These are phyloP conservation scores for Metschnikowia corniflorae DNA, from an alignment of 805 yeast species.

Conservation along the genomic window DNA sequence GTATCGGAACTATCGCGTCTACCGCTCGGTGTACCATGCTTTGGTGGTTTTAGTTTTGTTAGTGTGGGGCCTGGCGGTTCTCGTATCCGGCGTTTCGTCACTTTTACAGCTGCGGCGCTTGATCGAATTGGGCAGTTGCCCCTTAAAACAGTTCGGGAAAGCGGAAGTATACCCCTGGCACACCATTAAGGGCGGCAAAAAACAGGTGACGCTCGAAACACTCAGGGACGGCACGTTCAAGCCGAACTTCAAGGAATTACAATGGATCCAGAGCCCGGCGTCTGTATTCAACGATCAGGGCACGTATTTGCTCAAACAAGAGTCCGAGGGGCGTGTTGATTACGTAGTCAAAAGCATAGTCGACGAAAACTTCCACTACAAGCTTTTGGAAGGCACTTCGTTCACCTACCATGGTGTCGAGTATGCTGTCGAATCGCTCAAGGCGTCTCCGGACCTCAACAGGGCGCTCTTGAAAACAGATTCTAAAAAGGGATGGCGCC, in stretches of 20 bases:
- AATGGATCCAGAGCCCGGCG: conserved; percentile 62
- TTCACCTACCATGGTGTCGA: conserved; percentile 38
- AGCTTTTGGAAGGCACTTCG: conserved; percentile 48
- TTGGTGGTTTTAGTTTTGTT: conserved; percentile 24
- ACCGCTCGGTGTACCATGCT: conserved; percentile 13
- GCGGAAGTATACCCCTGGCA: conserved; percentile 13
- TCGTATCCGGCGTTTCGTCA: conserved; percentile 14
- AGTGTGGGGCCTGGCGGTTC: conserved; percentile 37
- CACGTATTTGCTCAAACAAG: conserved; percentile 47
- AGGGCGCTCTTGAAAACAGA: conserved; percentile 60
- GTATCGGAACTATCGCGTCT: conserved; percentile 8
- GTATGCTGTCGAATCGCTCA: conserved; percentile 49
- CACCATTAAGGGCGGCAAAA: conserved; percentile 16
- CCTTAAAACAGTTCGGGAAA: background rate
- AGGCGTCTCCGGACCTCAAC: conserved; percentile 64
- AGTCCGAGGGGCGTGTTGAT: conserved; percentile 39
- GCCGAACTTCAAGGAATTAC: conserved; percentile 53
- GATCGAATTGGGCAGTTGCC: background rate
- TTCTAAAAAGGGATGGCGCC: conserved; percentile 45
- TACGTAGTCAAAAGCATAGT: conserved; percentile 54
- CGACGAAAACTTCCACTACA: conserved; percentile 41
- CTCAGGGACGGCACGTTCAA: conserved; percentile 53
- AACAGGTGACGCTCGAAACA: conserved; percentile 25
- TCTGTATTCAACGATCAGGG: conserved; percentile 58
- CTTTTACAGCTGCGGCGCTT: conserved; percentile 2